A percentile compares a stretch with the other conserved stretches of the same genome.
Evolutionary conservation across 495 filamentous ascomycete genomes (phyloP).

Genomic region (Trichoderma erinaceum): DNA sequence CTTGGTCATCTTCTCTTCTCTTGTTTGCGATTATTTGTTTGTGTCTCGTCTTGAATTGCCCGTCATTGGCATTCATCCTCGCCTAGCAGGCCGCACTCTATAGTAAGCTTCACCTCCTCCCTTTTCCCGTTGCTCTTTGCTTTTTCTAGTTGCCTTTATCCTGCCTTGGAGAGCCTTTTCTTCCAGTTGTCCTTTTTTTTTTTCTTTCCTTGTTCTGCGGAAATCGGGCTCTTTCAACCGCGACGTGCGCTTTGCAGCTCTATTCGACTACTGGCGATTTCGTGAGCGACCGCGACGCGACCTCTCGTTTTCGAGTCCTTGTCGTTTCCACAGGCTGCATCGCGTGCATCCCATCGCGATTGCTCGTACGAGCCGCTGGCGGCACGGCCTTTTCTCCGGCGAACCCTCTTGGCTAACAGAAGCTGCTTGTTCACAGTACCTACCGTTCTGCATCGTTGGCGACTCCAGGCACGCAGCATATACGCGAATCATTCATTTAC

Average conservation of each 20-base stretch:
- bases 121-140: neutral
- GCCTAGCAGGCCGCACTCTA: constrained; percentile 8
- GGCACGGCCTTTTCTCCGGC: neutral
- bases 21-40: constrained; percentile 5
- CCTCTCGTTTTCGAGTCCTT: neutral
- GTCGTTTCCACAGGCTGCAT: neutral
- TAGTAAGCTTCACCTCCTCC: neutral
- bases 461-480: neutral
- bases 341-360: neutral
- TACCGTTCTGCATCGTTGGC: neutral
- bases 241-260: neutral
- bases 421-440: neutral
- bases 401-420: constrained; percentile 1
- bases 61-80: constrained; percentile 10
- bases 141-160: neutral
- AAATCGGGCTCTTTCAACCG: neutral
- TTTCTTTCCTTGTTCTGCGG: neutral
- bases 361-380: neutral
- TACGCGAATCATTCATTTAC: constrained; percentile 11
- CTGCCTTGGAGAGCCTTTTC: neutral
- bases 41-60: constrained; percentile 8
- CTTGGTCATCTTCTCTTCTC: constrained; percentile 13
- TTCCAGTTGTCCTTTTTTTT: neutral
- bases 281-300: neutral
- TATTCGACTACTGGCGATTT: neutral